These are phyloP conservation scores for Colletotrichum lindemuthianum DNA, from an alignment of 2,329 filamentous ascomycete genomes.

Conservation along the genomic window DNA sequence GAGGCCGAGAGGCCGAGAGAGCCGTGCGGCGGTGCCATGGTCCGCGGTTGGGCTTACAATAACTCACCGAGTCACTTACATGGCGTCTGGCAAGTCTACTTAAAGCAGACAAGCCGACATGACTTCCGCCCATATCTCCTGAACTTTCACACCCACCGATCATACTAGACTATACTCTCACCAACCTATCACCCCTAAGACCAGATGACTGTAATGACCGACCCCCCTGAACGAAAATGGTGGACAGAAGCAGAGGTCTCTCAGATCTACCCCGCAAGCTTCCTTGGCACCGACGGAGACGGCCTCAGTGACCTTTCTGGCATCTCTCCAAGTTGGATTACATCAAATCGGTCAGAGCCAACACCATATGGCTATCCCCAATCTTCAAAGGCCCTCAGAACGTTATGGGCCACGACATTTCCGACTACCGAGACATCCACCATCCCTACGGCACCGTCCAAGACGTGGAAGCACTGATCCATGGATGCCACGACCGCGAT, in stretches of 20 bases:
- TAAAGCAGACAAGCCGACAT: too few relatives aligned
- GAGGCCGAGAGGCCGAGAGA: too few relatives aligned
- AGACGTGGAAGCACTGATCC: conserved; percentile 71
- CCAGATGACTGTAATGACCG: neutral
- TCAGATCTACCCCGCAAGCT: conserved; percentile 62
- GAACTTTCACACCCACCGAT: too few relatives aligned
- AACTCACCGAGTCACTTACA: too few relatives aligned
- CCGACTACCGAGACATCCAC: conserved; percentile 60
- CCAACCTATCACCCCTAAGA: too few relatives aligned
- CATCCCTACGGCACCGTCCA: conserved; percentile 69
- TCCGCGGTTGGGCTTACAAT: too few relatives aligned
- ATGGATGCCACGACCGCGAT: conserved; percentile 60
- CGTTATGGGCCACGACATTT: conserved; percentile 75
- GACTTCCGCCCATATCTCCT: too few relatives aligned
- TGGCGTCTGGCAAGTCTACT: too few relatives aligned
- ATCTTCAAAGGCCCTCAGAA: conserved; percentile 56
- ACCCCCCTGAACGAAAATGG: conserved; percentile 46
- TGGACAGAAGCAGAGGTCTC: conserved; percentile 66
- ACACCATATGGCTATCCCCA: conserved; percentile 40
- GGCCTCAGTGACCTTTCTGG: conserved; percentile 40
- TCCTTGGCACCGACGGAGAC: conserved; percentile 38
- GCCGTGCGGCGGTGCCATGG: too few relatives aligned
- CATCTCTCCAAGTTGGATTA: conserved; percentile 42
- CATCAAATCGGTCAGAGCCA: conserved; percentile 39
- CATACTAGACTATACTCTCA: too few relatives aligned